Evolutionary conservation across 2,329 filamentous ascomycete species (phyloP).

Genomic region (Sporothrix dimorphospora): DNA sequence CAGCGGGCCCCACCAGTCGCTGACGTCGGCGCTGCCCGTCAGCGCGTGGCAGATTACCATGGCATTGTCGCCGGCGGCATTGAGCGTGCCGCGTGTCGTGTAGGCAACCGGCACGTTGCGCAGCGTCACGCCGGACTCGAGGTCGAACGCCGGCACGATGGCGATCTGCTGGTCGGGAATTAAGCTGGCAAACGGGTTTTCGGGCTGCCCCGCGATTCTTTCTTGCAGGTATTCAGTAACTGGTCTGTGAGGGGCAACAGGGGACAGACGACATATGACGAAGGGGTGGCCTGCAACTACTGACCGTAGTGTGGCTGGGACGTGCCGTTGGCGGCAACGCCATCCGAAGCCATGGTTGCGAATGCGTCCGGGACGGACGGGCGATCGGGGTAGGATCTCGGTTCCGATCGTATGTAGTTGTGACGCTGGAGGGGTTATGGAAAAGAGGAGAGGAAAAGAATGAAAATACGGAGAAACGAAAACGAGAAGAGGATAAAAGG

Average conservation of each 20-base stretch:
- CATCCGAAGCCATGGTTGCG: constrained; percentile 27
- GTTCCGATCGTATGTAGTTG: background rate
- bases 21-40: constrained; percentile 81
- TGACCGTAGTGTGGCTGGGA: constrained; percentile 33
- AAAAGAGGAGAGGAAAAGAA: background rate
- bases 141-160: constrained; percentile 83
- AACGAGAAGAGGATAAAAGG: background rate
- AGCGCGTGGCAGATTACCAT: constrained; percentile 83
- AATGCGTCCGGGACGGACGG: background rate
- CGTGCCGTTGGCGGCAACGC: constrained; percentile 28
- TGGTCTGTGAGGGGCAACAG: constrained; percentile 40
- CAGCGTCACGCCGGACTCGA: constrained; percentile 87
- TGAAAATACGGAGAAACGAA: background rate
- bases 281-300: constrained; percentile 18
- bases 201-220: constrained; percentile 71
- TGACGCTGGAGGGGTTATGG: background rate
- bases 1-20: constrained; percentile 87
- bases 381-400: background rate
- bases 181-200: constrained; percentile 86
- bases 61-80: constrained; percentile 63
- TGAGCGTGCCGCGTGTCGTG: constrained; percentile 65
- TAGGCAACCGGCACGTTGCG: constrained; percentile 74
- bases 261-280: background rate
- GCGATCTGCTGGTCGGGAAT: constrained; percentile 89
- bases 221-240: constrained; percentile 68